Percentiles rank a stretch among this genome's conserved stretches.
Evolutionary conservation across 179 eudicot species (phyloP).

Genomic region (Beta lomatogona): DNA sequence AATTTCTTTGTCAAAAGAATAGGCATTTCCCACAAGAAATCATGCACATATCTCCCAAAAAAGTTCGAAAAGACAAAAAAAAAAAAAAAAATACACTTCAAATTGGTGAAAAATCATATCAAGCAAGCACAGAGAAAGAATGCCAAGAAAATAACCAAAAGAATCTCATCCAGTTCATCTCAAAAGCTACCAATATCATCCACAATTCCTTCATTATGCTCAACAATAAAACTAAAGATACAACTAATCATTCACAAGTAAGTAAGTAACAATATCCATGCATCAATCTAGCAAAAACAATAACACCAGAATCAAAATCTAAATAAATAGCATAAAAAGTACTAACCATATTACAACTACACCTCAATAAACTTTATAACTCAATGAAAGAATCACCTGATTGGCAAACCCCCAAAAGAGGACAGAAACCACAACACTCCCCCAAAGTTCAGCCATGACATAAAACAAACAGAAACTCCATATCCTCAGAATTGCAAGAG

Average conservation of each 20-base stretch:
- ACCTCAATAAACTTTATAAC: neutral
- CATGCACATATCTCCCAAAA: neutral
- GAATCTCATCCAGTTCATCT: neutral
- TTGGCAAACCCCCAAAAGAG: constrained; percentile 99
- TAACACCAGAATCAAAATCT: constrained; percentile 9
- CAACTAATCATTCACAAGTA: neutral
- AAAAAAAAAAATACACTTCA: too few relatives aligned
- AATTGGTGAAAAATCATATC: neutral
- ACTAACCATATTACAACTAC: neutral
- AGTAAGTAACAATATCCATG: neutral
- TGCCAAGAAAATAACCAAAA: neutral
- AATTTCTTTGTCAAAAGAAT: too few relatives aligned
- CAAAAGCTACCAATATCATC: constrained; percentile 1
- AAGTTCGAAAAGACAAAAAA: neutral
- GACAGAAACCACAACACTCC: constrained; percentile 94
- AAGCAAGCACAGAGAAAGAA: constrained; percentile 6
- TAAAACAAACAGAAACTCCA: constrained; percentile 99
- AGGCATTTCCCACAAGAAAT: neutral
- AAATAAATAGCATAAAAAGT: neutral
- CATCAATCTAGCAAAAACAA: neutral
- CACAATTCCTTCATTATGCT: neutral
- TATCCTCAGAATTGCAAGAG: constrained; percentile 94
- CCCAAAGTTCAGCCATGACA: constrained; percentile 99
- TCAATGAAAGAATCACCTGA: constrained; percentile 57
- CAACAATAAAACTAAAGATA: neutral